Conservation (phyloP, 352 stramenopile genomes). For the Globisporangium okanoganense region DNA sequence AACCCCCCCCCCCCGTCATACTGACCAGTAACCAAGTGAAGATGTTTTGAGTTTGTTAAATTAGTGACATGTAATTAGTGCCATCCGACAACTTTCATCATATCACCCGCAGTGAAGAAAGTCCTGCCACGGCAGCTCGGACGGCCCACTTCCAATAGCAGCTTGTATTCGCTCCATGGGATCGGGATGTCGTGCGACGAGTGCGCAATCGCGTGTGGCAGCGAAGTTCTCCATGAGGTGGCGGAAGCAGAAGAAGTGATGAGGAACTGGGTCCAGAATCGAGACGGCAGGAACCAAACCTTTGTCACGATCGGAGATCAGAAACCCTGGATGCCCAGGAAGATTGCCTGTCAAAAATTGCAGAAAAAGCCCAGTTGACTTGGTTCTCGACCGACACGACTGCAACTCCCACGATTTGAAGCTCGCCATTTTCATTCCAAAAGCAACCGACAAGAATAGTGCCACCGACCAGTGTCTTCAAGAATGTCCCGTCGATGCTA, state of each 20-base stretch:
- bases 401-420: background rate
- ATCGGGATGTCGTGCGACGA: slow-evolving; percentile 4
- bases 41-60: background rate
- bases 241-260: background rate
- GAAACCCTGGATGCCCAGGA: background rate
- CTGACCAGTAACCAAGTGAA: background rate
- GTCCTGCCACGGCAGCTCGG: slow-evolving; percentile 1
- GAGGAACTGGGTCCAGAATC: background rate
- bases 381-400: background rate
- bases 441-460: background rate
- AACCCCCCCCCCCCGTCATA: background rate
- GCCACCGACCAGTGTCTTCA: background rate
- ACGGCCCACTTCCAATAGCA: background rate
- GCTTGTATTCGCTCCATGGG: background rate
- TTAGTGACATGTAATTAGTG: background rate
- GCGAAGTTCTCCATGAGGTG: too few relatives aligned
- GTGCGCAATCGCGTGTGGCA: background rate
- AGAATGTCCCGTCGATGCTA: background rate
- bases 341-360: background rate
- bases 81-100: too few relatives aligned
- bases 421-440: background rate
- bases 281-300: background rate
- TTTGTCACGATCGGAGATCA: background rate
- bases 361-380: background rate
- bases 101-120: slow-evolving; percentile 6